These are phyloP conservation scores for Syncephalastrum racemosum DNA, from an alignment of 371 early-diverging fungal species.

Conservation along the genomic window DNA sequence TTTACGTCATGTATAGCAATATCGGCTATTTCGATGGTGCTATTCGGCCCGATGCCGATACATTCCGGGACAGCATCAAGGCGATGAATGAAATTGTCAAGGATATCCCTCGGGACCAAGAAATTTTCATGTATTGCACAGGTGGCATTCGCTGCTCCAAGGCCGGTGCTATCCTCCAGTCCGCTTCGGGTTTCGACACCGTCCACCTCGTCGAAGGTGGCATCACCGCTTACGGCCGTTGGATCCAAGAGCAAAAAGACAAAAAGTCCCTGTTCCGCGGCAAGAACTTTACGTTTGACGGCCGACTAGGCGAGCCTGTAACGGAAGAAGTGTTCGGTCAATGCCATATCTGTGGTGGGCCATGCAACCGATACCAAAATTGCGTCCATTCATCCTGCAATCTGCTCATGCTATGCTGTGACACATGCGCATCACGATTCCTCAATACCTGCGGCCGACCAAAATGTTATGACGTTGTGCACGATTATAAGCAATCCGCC, in stretches of 20 bases:
- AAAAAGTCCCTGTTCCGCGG: conserved; percentile 66
- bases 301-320: conserved; percentile 75
- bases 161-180: conserved; percentile 74
- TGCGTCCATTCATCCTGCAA: conserved; percentile 76
- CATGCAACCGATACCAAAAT: conserved; percentile 70
- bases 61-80: conserved; percentile 63
- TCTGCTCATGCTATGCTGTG: conserved; percentile 72
- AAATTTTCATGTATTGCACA: conserved; percentile 86
- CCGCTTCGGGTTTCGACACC: conserved; percentile 62
- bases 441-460: conserved; percentile 62
- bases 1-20: conserved; percentile 28
- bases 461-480: conserved; percentile 62
- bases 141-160: conserved; percentile 81
- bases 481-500: conserved; percentile 22
- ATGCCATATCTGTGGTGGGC: conserved; percentile 72
- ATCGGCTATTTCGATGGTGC: conserved; percentile 78
- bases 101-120: conserved; percentile 53
- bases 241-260: conserved; percentile 47
- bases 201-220: conserved; percentile 78
- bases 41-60: conserved; percentile 73
- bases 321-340: conserved; percentile 64
- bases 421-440: conserved; percentile 58
- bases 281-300: conserved; percentile 85
- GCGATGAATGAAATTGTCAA: conserved; percentile 53
- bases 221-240: conserved; percentile 77